Base-by-base conservation (phyloP, 257 asterid species). In the Solanum paucissectum region DNA sequence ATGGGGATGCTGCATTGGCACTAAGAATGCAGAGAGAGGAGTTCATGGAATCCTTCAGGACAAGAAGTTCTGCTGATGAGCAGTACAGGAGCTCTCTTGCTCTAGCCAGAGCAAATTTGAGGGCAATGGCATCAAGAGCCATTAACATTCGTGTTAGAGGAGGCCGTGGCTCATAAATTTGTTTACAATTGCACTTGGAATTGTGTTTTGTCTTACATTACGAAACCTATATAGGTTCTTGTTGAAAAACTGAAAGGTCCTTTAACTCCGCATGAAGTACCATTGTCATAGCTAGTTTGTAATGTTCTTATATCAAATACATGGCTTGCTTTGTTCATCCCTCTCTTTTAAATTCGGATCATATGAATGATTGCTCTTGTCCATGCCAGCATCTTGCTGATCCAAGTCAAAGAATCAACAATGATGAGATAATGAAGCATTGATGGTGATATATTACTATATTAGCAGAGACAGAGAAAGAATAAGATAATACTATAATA, bases 21-120 rank as follows among this genome's bases (percentile, higher is more conserved):
- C 74, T 96, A 83, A 95, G 99, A 90, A 86, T 97, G 94, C 99
- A 97, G 91, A 92, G 99, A 86, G 98, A 95, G 89, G 99, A 97
- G 90, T 96, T 92, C 88, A 88, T 96, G 96, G 96, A 85, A 46
- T 93, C 89, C 55, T 88, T 90, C 88, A 88, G 94, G 89, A 27
- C 40, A 72, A 69, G 83, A 42, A 82, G 72, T 66, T 44, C 46
- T 46, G 68, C 64, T 21, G 76, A 86, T 64, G 84, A 86, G 62
- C 89, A 16, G n/a, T 77, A 89, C 23, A 88, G 91, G 55, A 89
- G 85, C 87, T 92, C 97, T 3, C 87, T 93, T 77, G 83, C 93
- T 44, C 40, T 72, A 9, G 98, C 98, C 81, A 94, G 98, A 90
- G 98, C 93, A 66, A 97, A 95, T 88, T 92, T 95, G 93, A 90